Base-by-base conservation (phyloP, 2,329 filamentous ascomycete species). In the Cordyceps militaris region DNA sequence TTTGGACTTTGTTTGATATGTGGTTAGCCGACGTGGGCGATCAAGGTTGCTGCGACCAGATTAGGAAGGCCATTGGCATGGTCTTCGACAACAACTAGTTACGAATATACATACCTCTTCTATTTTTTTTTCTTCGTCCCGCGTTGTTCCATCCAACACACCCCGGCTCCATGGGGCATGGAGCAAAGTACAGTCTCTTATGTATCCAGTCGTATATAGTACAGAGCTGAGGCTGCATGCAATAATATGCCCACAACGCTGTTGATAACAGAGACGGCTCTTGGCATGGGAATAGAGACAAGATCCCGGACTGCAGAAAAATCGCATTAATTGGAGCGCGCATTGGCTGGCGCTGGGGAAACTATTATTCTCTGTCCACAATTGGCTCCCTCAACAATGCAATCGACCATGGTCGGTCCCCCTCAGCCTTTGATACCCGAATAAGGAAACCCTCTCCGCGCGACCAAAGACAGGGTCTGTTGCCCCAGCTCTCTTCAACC, bases 51-150 rank as follows among this genome's bases (percentile, higher is more conserved):
- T 34, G 40, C 52, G 26, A 19, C 52, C 52, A 8, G 14, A 11
- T 55, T 47, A 55, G 52, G 52, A 46, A 55, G 52, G 52, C 52
- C 28, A 55, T 28, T 36, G n/a, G 38, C 50, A 46, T 19, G 40
- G 38, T 16, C n/a, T 24, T 19, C 30, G 30, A 14, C 30, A n/a
- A n/a, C n/a, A n/a, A n/a, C n/a, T n/a, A n/a, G n/a, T n/a, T n/a
- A n/a, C n/a, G n/a, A n/a, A n/a, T n/a, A n/a, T n/a, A n/a, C n/a
- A n/a, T n/a, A n/a, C n/a, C n/a, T n/a, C n/a, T 52, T 50, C 10
- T 49, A 38, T 54, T 48, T 34, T 26, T 46, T 42, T n/a, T n/a
- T 30, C 13, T 21, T 30, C 34, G 5, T 36, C 34, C 6, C 34
- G n/a, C 34, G 34, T 36, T 36, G 34, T 36, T n/a, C n/a, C n/a